Evolutionary conservation across 176 grass and related monocot species (phyloP).

Genomic region (Oryza officinalis): DNA sequence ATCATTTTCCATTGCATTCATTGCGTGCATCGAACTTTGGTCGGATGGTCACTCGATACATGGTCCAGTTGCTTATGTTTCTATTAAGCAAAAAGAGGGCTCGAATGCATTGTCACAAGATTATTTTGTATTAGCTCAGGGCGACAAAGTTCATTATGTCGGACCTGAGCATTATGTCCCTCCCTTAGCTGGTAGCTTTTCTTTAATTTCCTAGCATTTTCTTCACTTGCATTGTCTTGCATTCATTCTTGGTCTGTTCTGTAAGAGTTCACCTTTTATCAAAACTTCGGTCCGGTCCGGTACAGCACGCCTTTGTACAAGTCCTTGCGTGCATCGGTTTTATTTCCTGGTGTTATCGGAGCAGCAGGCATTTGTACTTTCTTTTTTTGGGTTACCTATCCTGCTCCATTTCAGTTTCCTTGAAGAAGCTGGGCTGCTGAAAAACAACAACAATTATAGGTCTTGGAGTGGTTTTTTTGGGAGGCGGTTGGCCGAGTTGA

Average conservation of each 20-base stretch:
- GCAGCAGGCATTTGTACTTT: slow-evolving; percentile 25
- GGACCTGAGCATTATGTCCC: not conserved
- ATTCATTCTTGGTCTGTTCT: slow-evolving; percentile 55
- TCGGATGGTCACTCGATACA: slow-evolving; percentile 44
- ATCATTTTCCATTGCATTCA: slow-evolving; percentile 41
- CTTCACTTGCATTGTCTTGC: slow-evolving; percentile 54
- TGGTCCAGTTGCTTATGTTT: slow-evolving; percentile 34
- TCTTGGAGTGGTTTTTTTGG: slow-evolving; percentile 44
- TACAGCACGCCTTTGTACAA: slow-evolving; percentile 31
- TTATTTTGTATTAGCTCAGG: slow-evolving; percentile 52
- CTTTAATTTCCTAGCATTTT: slow-evolving; percentile 26
- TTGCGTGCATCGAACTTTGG: slow-evolving; percentile 51
- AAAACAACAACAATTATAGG: slow-evolving; percentile 37
- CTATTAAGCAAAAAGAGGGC: slow-evolving; percentile 32
- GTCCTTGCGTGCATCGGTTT: slow-evolving; percentile 28
- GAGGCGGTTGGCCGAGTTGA: slow-evolving; percentile 27
- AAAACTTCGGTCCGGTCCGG: slow-evolving; percentile 19
- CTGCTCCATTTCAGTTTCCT: slow-evolving; percentile 27
- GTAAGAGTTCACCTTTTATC: slow-evolving; percentile 46
- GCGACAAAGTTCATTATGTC: slow-evolving; percentile 40
- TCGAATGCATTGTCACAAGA: slow-evolving; percentile 31
- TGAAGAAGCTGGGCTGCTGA: slow-evolving; percentile 23
- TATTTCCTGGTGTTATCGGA: slow-evolving; percentile 31
- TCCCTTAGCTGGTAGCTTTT: slow-evolving; percentile 24
- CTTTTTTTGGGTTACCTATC: slow-evolving; percentile 19